Base-by-base conservation (phyloP, 768 basidiomycete species). In the Asterophora lycoperdoides region DNA sequence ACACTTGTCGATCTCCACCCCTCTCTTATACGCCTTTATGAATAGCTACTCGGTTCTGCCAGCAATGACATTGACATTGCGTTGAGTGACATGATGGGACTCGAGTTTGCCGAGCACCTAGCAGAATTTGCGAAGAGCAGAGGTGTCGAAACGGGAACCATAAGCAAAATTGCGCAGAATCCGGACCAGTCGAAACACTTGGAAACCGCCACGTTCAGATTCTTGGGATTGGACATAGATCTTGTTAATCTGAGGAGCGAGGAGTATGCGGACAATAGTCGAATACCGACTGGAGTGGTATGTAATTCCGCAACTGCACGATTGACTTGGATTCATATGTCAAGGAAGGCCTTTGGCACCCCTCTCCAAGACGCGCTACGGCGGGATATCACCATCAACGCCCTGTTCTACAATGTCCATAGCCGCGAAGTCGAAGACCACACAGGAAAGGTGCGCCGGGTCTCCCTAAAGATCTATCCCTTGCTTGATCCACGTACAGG, bases 141-240 rank as follows among this genome's bases (percentile, higher is more conserved):
- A 59, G 70, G 75, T 10, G 58, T 86, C 10, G 57, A 73, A 28
- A 74, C 79, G 3, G 81, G 81, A 28, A 71, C 74, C 8, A 79
- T 95, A 41, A 79, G 86, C 17, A 91, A 84, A 63, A 89, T 99
- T 50, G 90, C 89, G 49, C 83, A 84, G 52, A 98, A 98, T 62
- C 95, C 96, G 0, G 93, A 93, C 35, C 95, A 98, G 69, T 94
- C 91, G 28, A 99, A 99, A 63, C 96, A 99, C 68, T 77, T 99
- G 26, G 95, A 98, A 68, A 97, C 96, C 1, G 94, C 94, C 2
- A 85, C 85, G 35, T 84, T 92, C 33, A 82, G 79, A 36, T 69
- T 98, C 29, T 72, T 90, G 46, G 93, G 79, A 2, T 68, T 89
- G 39, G 90, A 93, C 49, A 73, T 98, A 40, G 96, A 99, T 65